Percentiles rank a stretch among this genome's conserved stretches.
Conservation (phyloP, 208 protist species). For the Leishmania guyanensis region DNA sequence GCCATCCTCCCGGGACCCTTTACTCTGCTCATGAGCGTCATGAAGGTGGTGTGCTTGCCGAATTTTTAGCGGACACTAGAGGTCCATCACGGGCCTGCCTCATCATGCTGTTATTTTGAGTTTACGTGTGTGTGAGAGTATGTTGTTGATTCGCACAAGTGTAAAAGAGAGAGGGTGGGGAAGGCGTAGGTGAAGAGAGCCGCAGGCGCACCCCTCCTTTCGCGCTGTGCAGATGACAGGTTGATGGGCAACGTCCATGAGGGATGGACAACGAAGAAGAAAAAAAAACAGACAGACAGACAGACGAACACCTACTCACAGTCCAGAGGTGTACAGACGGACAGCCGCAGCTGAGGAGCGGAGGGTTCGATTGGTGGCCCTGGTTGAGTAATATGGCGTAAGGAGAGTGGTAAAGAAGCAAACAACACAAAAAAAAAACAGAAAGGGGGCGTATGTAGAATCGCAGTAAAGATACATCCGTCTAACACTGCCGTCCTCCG, state of each 20-base stretch:
- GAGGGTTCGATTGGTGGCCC: neutral
- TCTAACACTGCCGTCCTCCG: neutral
- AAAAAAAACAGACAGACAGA: neutral
- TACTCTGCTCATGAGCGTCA: neutral
- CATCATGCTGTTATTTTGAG: neutral
- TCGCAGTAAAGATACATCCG: neutral
- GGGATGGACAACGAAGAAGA: neutral
- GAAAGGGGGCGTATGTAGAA: neutral
- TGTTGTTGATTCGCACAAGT: neutral
- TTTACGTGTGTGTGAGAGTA: neutral
- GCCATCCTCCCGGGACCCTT: neutral
- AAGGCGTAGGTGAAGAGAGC: neutral
- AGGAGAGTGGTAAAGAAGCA: conserved; percentile 8
- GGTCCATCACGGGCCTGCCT: neutral
- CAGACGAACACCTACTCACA: neutral
- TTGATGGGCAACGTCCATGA: neutral
- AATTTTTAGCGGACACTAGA: neutral
- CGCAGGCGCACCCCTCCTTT: neutral
- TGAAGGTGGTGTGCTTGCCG: neutral
- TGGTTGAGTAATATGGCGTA: neutral
- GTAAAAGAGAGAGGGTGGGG: neutral
- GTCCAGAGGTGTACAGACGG: too few species aligned
- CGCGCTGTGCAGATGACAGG: neutral
- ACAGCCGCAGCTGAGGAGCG: neutral
- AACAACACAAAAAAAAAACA: neutral